A percentile compares a stretch with the other conserved stretches of the same genome.
These are phyloP conservation scores for Naganishia sp. DNA, from an alignment of 1,284 basidiomycete species.

Conservation along the genomic window DNA sequence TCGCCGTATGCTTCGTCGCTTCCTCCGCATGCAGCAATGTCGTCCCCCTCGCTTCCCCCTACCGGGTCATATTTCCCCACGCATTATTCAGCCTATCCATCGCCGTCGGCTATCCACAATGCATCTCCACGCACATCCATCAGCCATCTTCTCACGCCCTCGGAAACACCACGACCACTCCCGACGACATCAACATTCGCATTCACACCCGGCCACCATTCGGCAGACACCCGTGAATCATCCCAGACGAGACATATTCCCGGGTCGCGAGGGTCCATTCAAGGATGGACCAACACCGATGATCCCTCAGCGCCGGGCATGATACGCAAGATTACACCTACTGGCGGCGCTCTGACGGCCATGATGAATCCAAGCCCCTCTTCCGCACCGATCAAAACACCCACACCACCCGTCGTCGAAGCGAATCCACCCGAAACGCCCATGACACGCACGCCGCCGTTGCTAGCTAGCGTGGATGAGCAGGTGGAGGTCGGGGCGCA, in stretches of 20 bases:
- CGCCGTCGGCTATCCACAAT: not conserved
- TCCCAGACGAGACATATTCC: not conserved
- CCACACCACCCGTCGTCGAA: not conserved
- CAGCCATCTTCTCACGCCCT: constrained; percentile 14
- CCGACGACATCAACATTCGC: constrained; percentile 11
- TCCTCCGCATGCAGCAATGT: too few species aligned
- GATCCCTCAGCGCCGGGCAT: not conserved
- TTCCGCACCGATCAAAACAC: not conserved
- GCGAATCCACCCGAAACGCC: not conserved
- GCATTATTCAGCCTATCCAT: not conserved
- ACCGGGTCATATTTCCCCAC: constrained; percentile 12
- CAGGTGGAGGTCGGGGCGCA: not conserved
- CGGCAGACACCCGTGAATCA: not conserved
- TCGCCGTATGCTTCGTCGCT: not conserved
- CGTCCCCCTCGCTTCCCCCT: not conserved
- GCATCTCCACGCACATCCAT: constrained; percentile 15
- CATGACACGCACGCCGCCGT: constrained; percentile 6
- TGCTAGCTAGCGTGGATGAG: not conserved
- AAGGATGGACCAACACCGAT: not conserved
- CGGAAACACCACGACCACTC: not conserved
- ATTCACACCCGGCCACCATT: not conserved
- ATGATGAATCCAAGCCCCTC: constrained; percentile 14
- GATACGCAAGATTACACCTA: constrained; percentile 16
- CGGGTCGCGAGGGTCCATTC: not conserved
- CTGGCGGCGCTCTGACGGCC: constrained; percentile 4